Evolutionary conservation across 75 land plant species (phyloP).

Genomic region (Larix kaempferi): DNA sequence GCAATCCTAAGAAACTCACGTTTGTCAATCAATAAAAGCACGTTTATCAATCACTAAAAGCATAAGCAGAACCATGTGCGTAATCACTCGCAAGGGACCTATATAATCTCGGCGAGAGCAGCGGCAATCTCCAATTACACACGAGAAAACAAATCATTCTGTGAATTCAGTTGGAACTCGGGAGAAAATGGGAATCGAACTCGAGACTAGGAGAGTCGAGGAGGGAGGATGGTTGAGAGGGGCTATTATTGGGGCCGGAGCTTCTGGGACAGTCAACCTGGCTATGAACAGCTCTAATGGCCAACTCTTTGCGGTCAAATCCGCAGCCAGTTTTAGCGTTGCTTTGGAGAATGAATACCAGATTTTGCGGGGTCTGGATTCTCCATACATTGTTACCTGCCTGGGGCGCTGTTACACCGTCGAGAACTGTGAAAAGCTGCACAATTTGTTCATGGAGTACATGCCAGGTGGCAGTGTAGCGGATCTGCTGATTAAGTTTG

Average conservation of each 20-base stretch:
- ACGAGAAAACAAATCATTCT: too few relatives aligned
- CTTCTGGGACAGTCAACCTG: conserved; percentile 38
- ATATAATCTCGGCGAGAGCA: too few relatives aligned
- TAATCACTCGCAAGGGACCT: too few relatives aligned
- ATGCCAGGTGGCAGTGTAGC: conserved; percentile 48
- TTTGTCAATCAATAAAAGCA: too few relatives aligned
- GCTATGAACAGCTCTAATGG: conserved; percentile 21
- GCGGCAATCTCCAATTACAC: too few relatives aligned
- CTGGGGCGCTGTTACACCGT: conserved; percentile 27
- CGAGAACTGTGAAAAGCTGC: conserved; percentile 11
- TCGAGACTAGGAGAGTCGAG: too few relatives aligned
- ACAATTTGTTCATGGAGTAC: conserved; percentile 54
- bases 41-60: too few relatives aligned
- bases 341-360: conserved; percentile 22
- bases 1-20: too few relatives aligned
- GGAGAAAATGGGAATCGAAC: too few relatives aligned
- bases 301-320: conserved; percentile 50
- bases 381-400: conserved; percentile 29
- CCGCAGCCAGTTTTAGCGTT: conserved; percentile 10
- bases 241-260: conserved; percentile 32
- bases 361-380: conserved; percentile 17
- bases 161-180: too few relatives aligned
- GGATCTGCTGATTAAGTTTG: conserved; percentile 30
- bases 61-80: too few relatives aligned
- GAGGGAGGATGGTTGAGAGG: conserved; percentile 31